Evolutionary conservation across 2,329 filamentous ascomycete genomes (phyloP).

Genomic region (Fusarium piperis): DNA sequence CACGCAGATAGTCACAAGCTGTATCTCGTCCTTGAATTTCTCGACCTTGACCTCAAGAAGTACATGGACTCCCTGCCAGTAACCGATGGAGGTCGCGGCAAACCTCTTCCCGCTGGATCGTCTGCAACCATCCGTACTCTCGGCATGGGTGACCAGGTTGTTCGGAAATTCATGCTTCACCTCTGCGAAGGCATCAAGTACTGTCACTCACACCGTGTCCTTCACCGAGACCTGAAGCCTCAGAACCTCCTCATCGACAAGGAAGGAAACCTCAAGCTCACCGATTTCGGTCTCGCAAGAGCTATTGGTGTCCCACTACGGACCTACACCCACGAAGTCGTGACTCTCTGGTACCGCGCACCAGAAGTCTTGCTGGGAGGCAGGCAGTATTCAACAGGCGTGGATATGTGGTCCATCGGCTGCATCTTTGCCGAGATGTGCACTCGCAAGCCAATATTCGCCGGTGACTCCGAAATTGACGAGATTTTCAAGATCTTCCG

Average conservation of each 20-base stretch:
- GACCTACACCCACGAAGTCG: slow-evolving; percentile 95
- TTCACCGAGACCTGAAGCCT: slow-evolving; percentile 90
- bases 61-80: slow-evolving; percentile 94
- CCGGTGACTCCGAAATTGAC: slow-evolving; percentile 78
- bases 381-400: slow-evolving; percentile 90
- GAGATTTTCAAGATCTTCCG: slow-evolving; percentile 71
- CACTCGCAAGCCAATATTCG: slow-evolving; percentile 90
- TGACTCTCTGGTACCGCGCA: slow-evolving; percentile 91
- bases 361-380: slow-evolving; percentile 92
- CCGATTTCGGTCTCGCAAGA: slow-evolving; percentile 88
- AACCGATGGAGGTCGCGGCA: slow-evolving; percentile 84
- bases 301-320: slow-evolving; percentile 91
- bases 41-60: slow-evolving; percentile 92
- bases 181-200: slow-evolving; percentile 85
- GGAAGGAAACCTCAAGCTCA: slow-evolving; percentile 88
- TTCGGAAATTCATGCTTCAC: slow-evolving; percentile 94
- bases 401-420: slow-evolving; percentile 96
- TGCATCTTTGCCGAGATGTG: slow-evolving; percentile 98
- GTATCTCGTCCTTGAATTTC: slow-evolving; percentile 92
- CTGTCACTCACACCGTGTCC: slow-evolving; percentile 87
- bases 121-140: slow-evolving; percentile 62
- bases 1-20: slow-evolving; percentile 96
- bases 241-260: slow-evolving; percentile 89
- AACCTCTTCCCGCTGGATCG: slow-evolving; percentile 82
- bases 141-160: slow-evolving; percentile 80